These are phyloP conservation scores for Ganoderma boninense DNA, from an alignment of 1,284 basidiomycete species.

Conservation along the genomic window DNA sequence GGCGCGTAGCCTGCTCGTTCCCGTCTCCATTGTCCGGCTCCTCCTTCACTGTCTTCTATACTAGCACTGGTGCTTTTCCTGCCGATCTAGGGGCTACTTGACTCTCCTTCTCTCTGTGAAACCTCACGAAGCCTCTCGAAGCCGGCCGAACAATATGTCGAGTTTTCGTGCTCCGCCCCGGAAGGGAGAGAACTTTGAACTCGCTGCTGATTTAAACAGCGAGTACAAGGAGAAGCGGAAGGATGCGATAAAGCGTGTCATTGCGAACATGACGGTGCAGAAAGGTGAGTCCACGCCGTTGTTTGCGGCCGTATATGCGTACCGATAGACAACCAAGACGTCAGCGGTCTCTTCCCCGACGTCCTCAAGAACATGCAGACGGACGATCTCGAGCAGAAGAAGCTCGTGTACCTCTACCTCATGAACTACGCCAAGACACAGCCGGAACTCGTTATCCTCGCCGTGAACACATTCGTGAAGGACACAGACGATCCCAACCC, in stretches of 20 bases:
- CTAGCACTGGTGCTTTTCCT: neutral
- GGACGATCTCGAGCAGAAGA: conserved; percentile 94
- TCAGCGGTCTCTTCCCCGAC: conserved; percentile 96
- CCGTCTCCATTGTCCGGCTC: neutral
- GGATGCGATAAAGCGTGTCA: conserved; percentile 98
- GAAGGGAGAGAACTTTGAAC: conserved; percentile 94
- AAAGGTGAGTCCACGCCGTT: conserved; percentile 65
- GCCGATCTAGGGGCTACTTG: neutral
- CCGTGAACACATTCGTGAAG: conserved; percentile 98
- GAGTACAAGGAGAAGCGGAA: conserved; percentile 96
- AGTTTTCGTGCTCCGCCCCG: conserved; percentile 68
- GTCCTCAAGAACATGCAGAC: conserved; percentile 99
- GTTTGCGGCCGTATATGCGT: conserved; percentile 27
- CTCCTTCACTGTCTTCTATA: no score
- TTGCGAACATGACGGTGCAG: conserved; percentile 96
- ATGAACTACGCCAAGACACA: conserved; percentile 99
- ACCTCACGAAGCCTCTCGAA: neutral
- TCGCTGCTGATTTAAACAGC: conserved; percentile 94
- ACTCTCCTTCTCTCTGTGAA: neutral
- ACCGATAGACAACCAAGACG: conserved; percentile 62
- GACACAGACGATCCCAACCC: conserved; percentile 97
- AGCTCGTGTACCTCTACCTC: conserved; percentile 97
- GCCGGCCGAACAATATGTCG: conserved; percentile 30
- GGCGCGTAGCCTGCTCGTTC: neutral
- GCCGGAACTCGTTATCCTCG: conserved; percentile 96